Evolutionary conservation across 1,139 yeast species (phyloP), one percentile per base, ranked within the genome.

Genomic region (Geotrichum histeridarum): DNA sequence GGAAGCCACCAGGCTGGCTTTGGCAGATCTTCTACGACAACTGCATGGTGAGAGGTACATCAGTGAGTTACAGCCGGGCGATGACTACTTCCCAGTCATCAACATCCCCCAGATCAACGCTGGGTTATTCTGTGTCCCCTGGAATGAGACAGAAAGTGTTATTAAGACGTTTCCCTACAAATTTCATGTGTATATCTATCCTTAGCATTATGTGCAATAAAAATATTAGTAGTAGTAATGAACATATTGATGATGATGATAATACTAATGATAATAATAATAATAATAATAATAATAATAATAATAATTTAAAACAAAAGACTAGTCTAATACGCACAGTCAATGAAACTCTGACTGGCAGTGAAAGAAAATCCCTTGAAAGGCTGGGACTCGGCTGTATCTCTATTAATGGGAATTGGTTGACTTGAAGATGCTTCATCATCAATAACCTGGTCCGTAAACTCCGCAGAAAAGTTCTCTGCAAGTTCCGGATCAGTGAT

Each of bases 381-480:
- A 8, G 61, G 51, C 14, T 60, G 55, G 42, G 39, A 48, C n/a
- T 50, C 49, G 8, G 36, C 15, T n/a, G 22, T 32, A 4, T 47
- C 54, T 14, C 39, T 44, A 9, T 54, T 31, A 38, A 37, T 27
- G 11, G 60, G 59, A 45, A 57, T 58, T 1, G 63, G 61, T 30
- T 60, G 59, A 12, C 53, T 51, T 48, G 39, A 35, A 8, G 50
- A 38, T 7, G 42, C 8, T 11, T 44, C 47, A 12, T 65, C 64
- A 7, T 62, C 67, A 37, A 74, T 53, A 1, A 70, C 67, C 87
- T 90, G 81, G 15, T 80, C 82, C 0, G 98, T 91, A 70, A 91
- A 93, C 62, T 89, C 95, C 17, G 78, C 71, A 63, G 93, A 95
- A 67, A 93, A 93, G 67, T 93, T 93, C 68, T 93, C 98, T 0